Base-by-base conservation (phyloP, 176 grass and related monocot species). In the Cenchrus purpureus region DNA sequence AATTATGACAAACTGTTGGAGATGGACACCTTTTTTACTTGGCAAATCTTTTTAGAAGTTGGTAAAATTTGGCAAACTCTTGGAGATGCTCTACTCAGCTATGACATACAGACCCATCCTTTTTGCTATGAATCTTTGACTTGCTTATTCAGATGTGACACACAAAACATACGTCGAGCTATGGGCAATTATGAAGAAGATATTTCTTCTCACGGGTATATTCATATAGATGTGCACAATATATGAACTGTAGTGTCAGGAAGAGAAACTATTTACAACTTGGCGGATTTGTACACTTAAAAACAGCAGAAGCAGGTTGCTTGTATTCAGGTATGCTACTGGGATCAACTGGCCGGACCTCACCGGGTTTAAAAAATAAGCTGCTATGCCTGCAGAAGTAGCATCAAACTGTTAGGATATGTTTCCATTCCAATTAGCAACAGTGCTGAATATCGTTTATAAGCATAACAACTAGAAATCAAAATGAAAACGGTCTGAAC, bases 311-410 rank as follows among this genome's bases (percentile, higher is more conserved):
- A 50, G 91, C 83, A 73, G 96, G 96, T 87, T 92, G 91, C 78
- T 98, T 94, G 59, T 98, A 98, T 17, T 95, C 96, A 40, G 93
- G 96, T 95, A 98, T 95, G 82, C 91, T 95, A 19, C 78, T 55
- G 0, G 96, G 93, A 88, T 98, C 96, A 65, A 98, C 89, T 22
- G 59, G 34, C 32, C 93, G 66, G 43, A 95, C 91, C 77, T 98
- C 96, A 78, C 96, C 96, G 0, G 93, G 93, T 68, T 89, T 73
- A 84, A 98, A 98, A 54, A 89, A 90, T 56, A 98, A 65, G 78
- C 83, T 91, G 22, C 65, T 94, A 74, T 98, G 96, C 93, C 96
- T 98, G 79, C 80, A 95, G 60, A 77, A 87, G 48, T 55, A 56
- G 42, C 32, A 82, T 71, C 28, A 57, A 32, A 84, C 20, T 58